A percentile compares a stretch with the other conserved stretches of the same genome.
phyloP scores from a whole-genome alignment of 1,139 yeast genomes.

The Scheffersomyces illinoinensis region DNA sequence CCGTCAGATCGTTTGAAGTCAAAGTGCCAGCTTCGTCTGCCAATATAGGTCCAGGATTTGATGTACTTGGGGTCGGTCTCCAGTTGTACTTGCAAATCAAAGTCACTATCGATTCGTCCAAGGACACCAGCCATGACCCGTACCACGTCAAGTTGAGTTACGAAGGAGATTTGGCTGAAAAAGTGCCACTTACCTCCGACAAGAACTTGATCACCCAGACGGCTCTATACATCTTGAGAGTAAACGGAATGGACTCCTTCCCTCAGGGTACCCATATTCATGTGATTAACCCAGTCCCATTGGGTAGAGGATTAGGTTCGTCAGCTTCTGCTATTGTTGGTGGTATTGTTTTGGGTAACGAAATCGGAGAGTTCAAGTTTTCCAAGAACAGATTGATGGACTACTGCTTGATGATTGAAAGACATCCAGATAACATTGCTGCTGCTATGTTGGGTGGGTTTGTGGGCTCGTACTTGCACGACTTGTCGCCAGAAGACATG shows the following conservation, averaged over 20 bases:
- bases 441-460: conserved; percentile 99
- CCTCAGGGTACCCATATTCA: conserved; percentile 83
- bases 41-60: conserved; percentile 97
- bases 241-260: conserved; percentile 71
- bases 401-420: conserved; percentile 93
- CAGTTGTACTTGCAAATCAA: conserved; percentile 68
- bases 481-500: conserved; percentile 67
- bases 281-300: conserved; percentile 87
- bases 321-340: conserved; percentile 99
- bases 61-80: conserved; percentile 90
- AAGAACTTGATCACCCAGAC: conserved; percentile 87
- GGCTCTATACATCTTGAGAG: conserved; percentile 85
- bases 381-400: conserved; percentile 84
- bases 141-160: conserved; percentile 71
- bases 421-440: conserved; percentile 97
- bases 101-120: conserved; percentile 61
- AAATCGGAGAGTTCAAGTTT: conserved; percentile 70
- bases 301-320: conserved; percentile 96
- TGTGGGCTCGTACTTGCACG: conserved; percentile 91
- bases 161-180: conserved; percentile 72
- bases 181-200: conserved; percentile 76
- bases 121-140: conserved; percentile 57
- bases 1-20: conserved; percentile 48
- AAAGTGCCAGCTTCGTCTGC: conserved; percentile 97
- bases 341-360: conserved; percentile 90